A percentile compares a stretch with the other conserved stretches of the same genome.
These are phyloP conservation scores for Metschnikowia gruessii DNA, from an alignment of 805 yeast species.

Conservation along the genomic window DNA sequence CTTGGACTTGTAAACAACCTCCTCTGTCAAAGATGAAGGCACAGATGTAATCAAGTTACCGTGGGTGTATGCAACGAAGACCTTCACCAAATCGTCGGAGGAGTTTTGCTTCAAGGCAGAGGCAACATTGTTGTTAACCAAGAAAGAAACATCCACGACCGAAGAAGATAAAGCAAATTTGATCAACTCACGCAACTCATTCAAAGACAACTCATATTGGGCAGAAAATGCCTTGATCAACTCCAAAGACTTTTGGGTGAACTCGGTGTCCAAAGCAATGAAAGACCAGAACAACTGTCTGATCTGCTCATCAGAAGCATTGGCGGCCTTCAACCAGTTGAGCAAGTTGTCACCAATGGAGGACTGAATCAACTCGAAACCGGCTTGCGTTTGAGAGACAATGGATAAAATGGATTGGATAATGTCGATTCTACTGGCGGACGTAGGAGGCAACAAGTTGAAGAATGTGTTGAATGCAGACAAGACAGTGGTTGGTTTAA, in stretches of 20 bases:
- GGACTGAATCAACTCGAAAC: conserved; percentile 33
- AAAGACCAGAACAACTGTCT: conserved; percentile 38
- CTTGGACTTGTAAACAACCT: conserved; percentile 35
- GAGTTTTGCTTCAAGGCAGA: conserved; percentile 28
- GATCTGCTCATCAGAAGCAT: conserved; percentile 29
- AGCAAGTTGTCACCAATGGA: conserved; percentile 37
- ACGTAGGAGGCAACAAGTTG: conserved; percentile 39
- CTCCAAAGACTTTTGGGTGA: conserved; percentile 31
- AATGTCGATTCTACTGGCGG: conserved; percentile 31
- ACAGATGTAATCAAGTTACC: conserved; percentile 33
- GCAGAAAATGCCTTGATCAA: conserved; percentile 37
- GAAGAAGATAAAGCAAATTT: conserved; percentile 37
- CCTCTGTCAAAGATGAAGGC: conserved; percentile 23
- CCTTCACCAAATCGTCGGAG: conserved; percentile 26
- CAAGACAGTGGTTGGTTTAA: conserved; percentile 40
- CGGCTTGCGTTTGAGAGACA: conserved; percentile 29
- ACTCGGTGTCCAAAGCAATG: conserved; percentile 33
- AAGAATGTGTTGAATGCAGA: conserved; percentile 41
- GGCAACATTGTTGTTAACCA: conserved; percentile 42
- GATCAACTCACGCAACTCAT: conserved; percentile 32
- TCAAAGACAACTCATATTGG: conserved; percentile 21
- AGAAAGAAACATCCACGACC: conserved; percentile 40
- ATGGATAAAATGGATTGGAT: conserved; percentile 33
- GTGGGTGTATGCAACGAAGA: conserved; percentile 33
- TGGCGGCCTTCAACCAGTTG: conserved; percentile 34